Evolutionary conservation across 495 filamentous ascomycete genomes (phyloP), one percentile per base, ranked within the genome.

Genomic region (Tetracladium setigerum): DNA sequence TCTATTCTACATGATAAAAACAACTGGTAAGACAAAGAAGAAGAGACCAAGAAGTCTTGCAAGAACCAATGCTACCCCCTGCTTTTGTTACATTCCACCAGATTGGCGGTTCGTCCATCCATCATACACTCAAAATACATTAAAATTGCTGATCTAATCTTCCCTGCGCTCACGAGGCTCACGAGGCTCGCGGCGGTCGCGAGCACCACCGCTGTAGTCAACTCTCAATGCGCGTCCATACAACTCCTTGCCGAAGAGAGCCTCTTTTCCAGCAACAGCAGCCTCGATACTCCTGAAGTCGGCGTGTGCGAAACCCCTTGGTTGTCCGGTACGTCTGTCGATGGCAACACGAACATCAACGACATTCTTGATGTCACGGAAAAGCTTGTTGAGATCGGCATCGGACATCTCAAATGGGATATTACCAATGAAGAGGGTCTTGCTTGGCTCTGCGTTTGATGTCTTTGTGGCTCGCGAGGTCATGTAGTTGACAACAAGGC

Each of bases 361-460:
- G 17, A 92, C 73, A 60, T 86, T 84, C 30, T 70, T 64, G 34
- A 95, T 67, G 12, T 79, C 77, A 35, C 71, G 63, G 72, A 98
- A 94, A 22, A 96, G 65, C 19, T 79, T 67, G 62, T 95, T 89
- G 24, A 98, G 67, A 53, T 98, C 92, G 32, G 76, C 77, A 55
- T 96, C 92, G 3, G 86, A 84, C 68, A 91, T 81, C 64, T 95
- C 86, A 56, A 86, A 95, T 31, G 86, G 77, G 60, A 98, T 79
- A 65, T 94, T 92, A 47, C 92, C 92, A 52, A 98, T 76, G 65
- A 83, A 96, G 30, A 98, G 71, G 5, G 82, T 86, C 43, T 70
- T 73, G 16, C 78, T 78, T 12, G 83, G 80, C 22, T 45, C 42
- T 17, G 42, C 9, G 16, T 40, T 38, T 33, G 45, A 4, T 13